Percentiles rank a stretch among this genome's conserved stretches.
These are phyloP conservation scores for Chlamydomonas schloesseri DNA, from an alignment of 139 green algal genomes.

Conservation along the genomic window DNA sequence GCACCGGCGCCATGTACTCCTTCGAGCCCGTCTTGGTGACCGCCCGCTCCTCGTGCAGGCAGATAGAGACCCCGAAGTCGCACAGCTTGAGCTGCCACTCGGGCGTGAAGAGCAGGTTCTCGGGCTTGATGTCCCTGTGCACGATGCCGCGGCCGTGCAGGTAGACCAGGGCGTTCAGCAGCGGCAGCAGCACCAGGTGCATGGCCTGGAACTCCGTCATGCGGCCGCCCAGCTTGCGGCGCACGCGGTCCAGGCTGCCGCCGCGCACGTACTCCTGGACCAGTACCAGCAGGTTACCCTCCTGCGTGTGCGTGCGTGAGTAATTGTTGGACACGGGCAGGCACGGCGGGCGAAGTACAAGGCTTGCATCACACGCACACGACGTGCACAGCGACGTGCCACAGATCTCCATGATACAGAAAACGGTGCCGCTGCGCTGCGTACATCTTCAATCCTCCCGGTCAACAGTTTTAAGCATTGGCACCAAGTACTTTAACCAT, in stretches of 20 bases:
- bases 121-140: slow-evolving; percentile 45
- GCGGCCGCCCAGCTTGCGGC: slow-evolving; percentile 50
- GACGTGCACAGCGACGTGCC: too few species aligned
- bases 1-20: slow-evolving; percentile 56
- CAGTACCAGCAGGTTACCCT: slow-evolving; percentile 33
- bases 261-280: slow-evolving; percentile 60
- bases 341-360: too few species aligned
- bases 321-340: too few species aligned
- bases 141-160: slow-evolving; percentile 28
- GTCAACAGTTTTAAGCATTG: too few species aligned
- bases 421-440: too few species aligned
- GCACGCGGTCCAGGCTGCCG: slow-evolving; percentile 52
- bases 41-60: slow-evolving; percentile 52
- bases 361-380: too few species aligned
- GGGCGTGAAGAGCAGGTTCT: not conserved
- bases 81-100: slow-evolving; percentile 14
- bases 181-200: slow-evolving; percentile 62
- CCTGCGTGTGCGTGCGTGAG: too few species aligned
- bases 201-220: slow-evolving; percentile 57
- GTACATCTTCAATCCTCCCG: too few species aligned
- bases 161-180: slow-evolving; percentile 53
- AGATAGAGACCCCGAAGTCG: slow-evolving; percentile 62
- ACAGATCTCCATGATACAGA: too few species aligned
- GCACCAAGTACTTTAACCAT: too few species aligned
- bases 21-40: slow-evolving; percentile 63